Conservation (phyloP, 306 rosid species). For the Fagus sylvatica region DNA sequence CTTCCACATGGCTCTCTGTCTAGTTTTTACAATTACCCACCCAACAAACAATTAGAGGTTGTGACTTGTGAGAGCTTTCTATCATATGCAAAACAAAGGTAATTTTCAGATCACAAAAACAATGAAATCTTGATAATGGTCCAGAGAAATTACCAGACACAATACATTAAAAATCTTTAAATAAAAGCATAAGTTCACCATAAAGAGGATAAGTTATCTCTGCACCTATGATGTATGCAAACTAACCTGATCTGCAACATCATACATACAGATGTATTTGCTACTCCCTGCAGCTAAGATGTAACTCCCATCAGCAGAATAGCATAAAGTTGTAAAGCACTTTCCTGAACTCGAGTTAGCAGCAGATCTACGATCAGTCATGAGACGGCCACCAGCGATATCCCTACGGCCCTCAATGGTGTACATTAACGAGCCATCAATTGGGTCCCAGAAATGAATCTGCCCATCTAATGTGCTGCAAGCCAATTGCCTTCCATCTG, state of each 20-base stretch:
- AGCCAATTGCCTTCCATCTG: slow-evolving; percentile 97
- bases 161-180: neutral
- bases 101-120: neutral
- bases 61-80: neutral
- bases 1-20: neutral
- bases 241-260: slow-evolving; percentile 91
- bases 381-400: slow-evolving; percentile 87
- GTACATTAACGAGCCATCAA: slow-evolving; percentile 80
- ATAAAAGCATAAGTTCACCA: neutral
- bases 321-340: slow-evolving; percentile 82
- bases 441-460: slow-evolving; percentile 95
- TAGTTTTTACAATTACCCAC: neutral
- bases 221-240: neutral
- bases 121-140: neutral
- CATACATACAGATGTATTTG: slow-evolving; percentile 95
- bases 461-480: slow-evolving; percentile 96
- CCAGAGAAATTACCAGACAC: neutral
- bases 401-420: slow-evolving; percentile 92
- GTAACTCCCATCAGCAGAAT: slow-evolving; percentile 95
- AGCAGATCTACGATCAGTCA: slow-evolving; percentile 93
- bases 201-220: neutral
- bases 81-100: neutral
- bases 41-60: neutral
- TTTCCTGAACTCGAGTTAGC: slow-evolving; percentile 84
- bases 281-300: slow-evolving; percentile 89